Evolutionary conservation across 2,329 filamentous ascomycete species (phyloP), one percentile per base, ranked within the genome.

Genomic region (Mycocentrospora acerina): DNA sequence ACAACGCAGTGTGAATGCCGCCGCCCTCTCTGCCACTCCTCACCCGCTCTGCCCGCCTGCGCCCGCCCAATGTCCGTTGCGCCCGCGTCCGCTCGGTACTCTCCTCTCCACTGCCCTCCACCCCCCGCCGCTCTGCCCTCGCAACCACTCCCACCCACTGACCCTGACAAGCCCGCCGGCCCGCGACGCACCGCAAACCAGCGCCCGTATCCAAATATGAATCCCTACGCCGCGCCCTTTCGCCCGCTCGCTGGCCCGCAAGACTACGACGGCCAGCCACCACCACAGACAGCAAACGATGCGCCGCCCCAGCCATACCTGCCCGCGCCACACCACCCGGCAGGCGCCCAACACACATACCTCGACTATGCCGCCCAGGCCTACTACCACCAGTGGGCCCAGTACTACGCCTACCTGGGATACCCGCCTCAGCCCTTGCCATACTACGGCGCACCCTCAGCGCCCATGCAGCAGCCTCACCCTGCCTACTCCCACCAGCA

Each of bases 51-150:
- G n/a, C n/a, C n/a, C n/a, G n/a, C n/a, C n/a, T n/a, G n/a, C n/a
- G n/a, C n/a, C n/a, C n/a, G n/a, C n/a, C n/a, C 43, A 39, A 60
- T 60, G 57, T 50, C 53, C 43, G 44, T 38, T 35, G 44, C 50
- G 46, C 36, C 47, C 46, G 45, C 46, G 31, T 40, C 50, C 41
- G 35, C 42, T 51, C 53, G 57, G 57, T 60, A 60, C 19, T 9
- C 19, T 48, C 49, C 44, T 35, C 47, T 47, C 57, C 55, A 55
- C 49, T n/a, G n/a, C n/a, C n/a, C 19, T 9, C 19, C 47, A 49
- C 44, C 34, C 47, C 48, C 57, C 55, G 54, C 49, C 46, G 46
- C 44, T 16, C 46, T 46, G 43, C 44, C 35, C 46, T 52, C 46
- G 42, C 46, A 52, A 49, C 46, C 41, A n/a, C n/a, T n/a, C n/a